Conservation (phyloP, 805 yeast species). For the Nakazawaea populi region DNA sequence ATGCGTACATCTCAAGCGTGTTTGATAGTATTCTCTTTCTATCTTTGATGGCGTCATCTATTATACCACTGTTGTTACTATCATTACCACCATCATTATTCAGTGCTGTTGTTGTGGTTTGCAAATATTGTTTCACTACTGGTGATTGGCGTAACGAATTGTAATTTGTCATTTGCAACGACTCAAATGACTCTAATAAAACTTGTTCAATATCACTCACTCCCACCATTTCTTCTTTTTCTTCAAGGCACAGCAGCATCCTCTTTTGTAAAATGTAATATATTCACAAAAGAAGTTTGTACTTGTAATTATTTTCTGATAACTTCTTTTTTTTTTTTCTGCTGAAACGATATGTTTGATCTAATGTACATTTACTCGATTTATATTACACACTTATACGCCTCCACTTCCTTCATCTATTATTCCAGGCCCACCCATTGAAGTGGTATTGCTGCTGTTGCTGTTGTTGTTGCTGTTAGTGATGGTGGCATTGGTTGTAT, state of each 20-base stretch:
- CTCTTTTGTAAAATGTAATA: no score
- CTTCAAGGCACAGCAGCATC: no score
- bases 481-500: neutral
- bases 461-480: no score
- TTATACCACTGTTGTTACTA: no score
- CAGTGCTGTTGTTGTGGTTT: neutral
- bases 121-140: neutral
- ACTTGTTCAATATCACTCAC: no score
- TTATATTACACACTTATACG: neutral
- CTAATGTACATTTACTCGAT: neutral
- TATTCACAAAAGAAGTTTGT: no score
- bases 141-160: neutral
- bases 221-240: no score
- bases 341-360: no score
- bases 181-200: neutral
- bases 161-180: neutral
- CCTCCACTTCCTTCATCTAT: constrained; percentile 3
- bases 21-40: neutral
- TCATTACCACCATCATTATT: no score
- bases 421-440: neutral
- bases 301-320: no score
- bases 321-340: no score
- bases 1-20: constrained; percentile 21
- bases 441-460: neutral
- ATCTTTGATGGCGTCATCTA: no score